Evolutionary conservation across 2,329 filamentous ascomycete genomes (phyloP).

Genomic region (Fusarium pseudograminearum): DNA sequence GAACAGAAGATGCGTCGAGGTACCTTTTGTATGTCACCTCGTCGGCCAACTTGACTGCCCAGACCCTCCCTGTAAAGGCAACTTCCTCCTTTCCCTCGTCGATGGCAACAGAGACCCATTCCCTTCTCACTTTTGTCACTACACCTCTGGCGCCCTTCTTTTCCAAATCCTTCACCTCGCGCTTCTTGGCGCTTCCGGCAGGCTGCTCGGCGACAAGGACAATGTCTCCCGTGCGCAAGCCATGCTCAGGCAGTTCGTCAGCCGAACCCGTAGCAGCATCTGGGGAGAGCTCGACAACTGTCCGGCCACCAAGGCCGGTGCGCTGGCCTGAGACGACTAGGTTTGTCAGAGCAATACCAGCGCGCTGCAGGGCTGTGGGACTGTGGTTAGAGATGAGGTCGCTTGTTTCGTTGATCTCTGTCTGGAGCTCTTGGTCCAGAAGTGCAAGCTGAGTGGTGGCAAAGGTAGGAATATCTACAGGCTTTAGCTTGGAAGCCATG

Average conservation of each 20-base stretch:
- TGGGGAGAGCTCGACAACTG: constrained; percentile 81
- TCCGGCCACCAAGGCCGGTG: constrained; percentile 92
- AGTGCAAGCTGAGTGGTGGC: constrained; percentile 77
- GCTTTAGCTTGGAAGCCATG: constrained; percentile 55
- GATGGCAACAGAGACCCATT: constrained; percentile 73
- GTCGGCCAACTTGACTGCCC: constrained; percentile 75
- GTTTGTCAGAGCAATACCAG: constrained; percentile 83
- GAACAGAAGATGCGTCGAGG: constrained; percentile 9
- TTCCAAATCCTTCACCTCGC: constrained; percentile 77
- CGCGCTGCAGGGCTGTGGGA: constrained; percentile 76
- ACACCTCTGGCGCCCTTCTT: constrained; percentile 77
- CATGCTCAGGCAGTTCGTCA: constrained; percentile 76
- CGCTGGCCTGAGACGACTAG: constrained; percentile 79
- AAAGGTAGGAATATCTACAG: constrained; percentile 75
- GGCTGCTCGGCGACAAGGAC: constrained; percentile 82
- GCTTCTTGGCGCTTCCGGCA: constrained; percentile 76
- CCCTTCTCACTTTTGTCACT: constrained; percentile 71
- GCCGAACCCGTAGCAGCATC: constrained; percentile 75
- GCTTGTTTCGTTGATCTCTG: constrained; percentile 78
- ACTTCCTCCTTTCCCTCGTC: constrained; percentile 71
- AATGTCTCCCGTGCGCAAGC: constrained; percentile 81
- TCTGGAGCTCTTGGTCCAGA: constrained; percentile 76
- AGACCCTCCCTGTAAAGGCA: constrained; percentile 63
- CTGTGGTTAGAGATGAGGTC: constrained; percentile 74
- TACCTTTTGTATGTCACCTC: constrained; percentile 74